A percentile compares a stretch with the other conserved stretches of the same genome.
These are phyloP conservation scores for Tubosaeta sp. DNA, from an alignment of 768 basidiomycete species.

Conservation along the genomic window DNA sequence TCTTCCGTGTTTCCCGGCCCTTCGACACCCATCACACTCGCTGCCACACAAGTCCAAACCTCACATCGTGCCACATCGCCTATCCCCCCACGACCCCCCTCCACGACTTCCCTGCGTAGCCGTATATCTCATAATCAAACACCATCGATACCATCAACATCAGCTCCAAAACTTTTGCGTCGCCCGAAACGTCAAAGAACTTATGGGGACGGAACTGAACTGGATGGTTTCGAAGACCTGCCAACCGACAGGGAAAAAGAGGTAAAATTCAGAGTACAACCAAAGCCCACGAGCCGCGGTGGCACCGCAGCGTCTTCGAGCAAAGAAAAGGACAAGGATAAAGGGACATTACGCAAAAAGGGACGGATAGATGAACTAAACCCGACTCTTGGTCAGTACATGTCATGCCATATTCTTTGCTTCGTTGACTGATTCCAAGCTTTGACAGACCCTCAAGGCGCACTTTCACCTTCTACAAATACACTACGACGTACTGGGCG, in stretches of 20 bases:
- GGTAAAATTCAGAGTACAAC: constrained; percentile 67
- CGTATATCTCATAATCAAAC: constrained; percentile 26
- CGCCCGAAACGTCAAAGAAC: constrained; percentile 72
- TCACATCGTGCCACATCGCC: constrained; percentile 54
- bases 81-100: constrained; percentile 55
- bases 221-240: constrained; percentile 85
- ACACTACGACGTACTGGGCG: constrained; percentile 54
- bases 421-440: background rate
- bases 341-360: constrained; percentile 57
- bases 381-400: constrained; percentile 37
- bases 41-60: constrained; percentile 29
- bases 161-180: constrained; percentile 62
- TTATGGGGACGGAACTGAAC: constrained; percentile 86
- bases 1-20: constrained; percentile 67
- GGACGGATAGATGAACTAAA: constrained; percentile 44
- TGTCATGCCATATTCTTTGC: background rate
- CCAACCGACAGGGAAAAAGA: constrained; percentile 83
- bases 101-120: constrained; percentile 44
- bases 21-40: constrained; percentile 26
- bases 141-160: constrained; percentile 38
- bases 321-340: constrained; percentile 40
- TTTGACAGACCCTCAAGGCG: constrained; percentile 18
- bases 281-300: constrained; percentile 58
- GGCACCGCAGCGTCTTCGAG: constrained; percentile 46
- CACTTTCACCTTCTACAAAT: constrained; percentile 44